Base-by-base conservation (phyloP, 192 early-diverging fungal genomes). In the Backusella westeae region DNA sequence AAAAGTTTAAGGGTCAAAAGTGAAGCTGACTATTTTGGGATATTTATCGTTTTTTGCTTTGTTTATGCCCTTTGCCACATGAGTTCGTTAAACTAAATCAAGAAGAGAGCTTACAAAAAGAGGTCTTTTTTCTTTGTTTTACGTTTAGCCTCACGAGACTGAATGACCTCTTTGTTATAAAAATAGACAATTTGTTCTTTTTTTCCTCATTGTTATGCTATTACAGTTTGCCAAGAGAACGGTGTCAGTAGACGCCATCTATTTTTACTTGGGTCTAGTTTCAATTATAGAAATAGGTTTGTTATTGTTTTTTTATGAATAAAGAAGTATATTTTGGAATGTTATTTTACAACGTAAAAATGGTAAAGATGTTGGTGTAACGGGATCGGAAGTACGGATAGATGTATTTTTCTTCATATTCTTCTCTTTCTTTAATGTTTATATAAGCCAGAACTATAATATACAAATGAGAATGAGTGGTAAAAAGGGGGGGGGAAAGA, bases 391-490 rank as follows among this genome's bases (percentile, higher is more conserved):
- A 63, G 3, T 23, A 63, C 23, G 56, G 56, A 9, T 29, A 26
- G 56, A 63, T 63, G 10, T 23, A 12, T 14, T 29, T 63, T 63
- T 63, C 23, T 63, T 63, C 23, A 63, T 63, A 63, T 63, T 63
- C 56, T 63, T 29, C 56, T 63, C 21, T 63, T 63, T 63, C 56
- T 63, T 63, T 63, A 63, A 63, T 63, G 56, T 63, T 63, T 63
- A 63, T 63, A 63, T 26, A 63, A 63, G 56, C 56, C 56, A 63
- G 26, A 63, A 63, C 56, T 63, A 63, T 63, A 63, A 63, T 63
- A 63, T 63, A 63, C 56, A 63, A 63, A 63, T 63, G 56, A 63
- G 23, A 63, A 63, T 63, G 56, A 63, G 21, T 63, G 56, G 4
- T 29, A 63, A 10, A 63, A 6, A 0, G n/a, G 23, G 56, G 56